Evolutionary conservation across 306 rosid species (phyloP).

Genomic region (Clitoria ternatea): DNA sequence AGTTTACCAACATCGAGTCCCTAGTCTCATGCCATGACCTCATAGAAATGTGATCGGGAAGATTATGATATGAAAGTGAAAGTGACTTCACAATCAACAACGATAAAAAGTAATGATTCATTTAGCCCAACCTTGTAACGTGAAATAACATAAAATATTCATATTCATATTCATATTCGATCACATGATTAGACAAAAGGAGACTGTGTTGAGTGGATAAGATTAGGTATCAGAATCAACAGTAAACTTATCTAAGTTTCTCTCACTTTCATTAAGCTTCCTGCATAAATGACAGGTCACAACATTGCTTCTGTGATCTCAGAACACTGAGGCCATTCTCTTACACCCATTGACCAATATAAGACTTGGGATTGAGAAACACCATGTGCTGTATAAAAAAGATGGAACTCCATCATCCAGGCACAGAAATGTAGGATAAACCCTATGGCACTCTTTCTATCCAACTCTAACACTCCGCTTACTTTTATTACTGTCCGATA

Average conservation of each 20-base stretch:
- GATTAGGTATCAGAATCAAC: neutral
- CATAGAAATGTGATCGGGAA: slow-evolving; percentile 11
- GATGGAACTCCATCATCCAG: neutral
- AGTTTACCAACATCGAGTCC: neutral
- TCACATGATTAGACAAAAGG: neutral
- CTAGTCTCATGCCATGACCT: neutral
- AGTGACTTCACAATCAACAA: slow-evolving; percentile 10
- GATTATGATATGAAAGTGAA: neutral
- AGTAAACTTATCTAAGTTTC: slow-evolving; percentile 9
- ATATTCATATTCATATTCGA: neutral
- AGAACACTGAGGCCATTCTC: neutral
- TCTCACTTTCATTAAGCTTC: neutral
- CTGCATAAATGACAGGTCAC: slow-evolving; percentile 7
- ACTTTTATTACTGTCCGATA: neutral
- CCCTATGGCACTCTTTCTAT: slow-evolving; percentile 6
- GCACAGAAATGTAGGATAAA: slow-evolving; percentile 1
- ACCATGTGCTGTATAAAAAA: neutral
- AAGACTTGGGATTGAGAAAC: neutral
- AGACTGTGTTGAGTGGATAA: neutral
- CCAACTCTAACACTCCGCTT: slow-evolving; percentile 6
- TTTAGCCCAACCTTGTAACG: neutral
- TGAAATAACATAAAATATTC: neutral
- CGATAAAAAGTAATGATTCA: neutral
- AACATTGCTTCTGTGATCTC: neutral
- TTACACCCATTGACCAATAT: neutral